A percentile compares a stretch with the other conserved stretches of the same genome.
Conservation (phyloP, 495 filamentous ascomycete species). For the Aspergillus nanangensis region DNA sequence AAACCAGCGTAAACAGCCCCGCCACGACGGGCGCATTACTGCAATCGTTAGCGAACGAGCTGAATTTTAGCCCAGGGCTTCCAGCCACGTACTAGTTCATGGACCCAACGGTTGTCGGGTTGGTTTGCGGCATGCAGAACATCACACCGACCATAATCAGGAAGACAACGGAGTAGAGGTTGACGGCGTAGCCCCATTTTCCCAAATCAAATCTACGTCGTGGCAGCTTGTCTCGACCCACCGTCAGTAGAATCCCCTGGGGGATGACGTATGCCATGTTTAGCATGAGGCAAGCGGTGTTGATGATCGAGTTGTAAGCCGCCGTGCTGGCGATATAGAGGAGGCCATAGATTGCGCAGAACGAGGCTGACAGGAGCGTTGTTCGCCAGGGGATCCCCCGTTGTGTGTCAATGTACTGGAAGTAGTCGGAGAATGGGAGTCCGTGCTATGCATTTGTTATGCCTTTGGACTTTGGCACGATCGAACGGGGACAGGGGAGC, state of each 20-base stretch:
- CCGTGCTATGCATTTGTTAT: slow-evolving; percentile 17
- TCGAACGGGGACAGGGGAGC: not conserved
- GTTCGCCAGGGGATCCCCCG: slow-evolving; percentile 17
- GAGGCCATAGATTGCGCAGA: slow-evolving; percentile 27
- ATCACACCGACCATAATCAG: slow-evolving; percentile 22
- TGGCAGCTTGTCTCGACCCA: slow-evolving; percentile 25
- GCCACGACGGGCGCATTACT: slow-evolving; percentile 16
- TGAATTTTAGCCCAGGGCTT: not conserved
- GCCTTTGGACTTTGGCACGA: not conserved
- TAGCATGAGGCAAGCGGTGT: slow-evolving; percentile 26
- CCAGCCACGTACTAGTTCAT: slow-evolving; percentile 26
- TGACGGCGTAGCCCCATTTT: slow-evolving; percentile 19
- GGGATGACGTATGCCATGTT: slow-evolving; percentile 33
- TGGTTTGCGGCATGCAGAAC: slow-evolving; percentile 24
- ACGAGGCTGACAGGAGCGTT: slow-evolving; percentile 16
- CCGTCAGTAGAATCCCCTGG: slow-evolving; percentile 21
- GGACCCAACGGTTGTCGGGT: slow-evolving; percentile 18
- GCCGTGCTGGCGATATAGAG: slow-evolving; percentile 32
- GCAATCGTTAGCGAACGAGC: too few relatives aligned
- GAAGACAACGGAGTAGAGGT: slow-evolving; percentile 22
- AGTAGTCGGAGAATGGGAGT: slow-evolving; percentile 19
- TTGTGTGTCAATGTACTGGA: slow-evolving; percentile 7
- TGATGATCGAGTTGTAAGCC: slow-evolving; percentile 36
- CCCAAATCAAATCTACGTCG: slow-evolving; percentile 22
- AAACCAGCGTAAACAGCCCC: slow-evolving; percentile 20